A percentile compares a stretch with the other conserved stretches of the same genome.
Evolutionary conservation across 352 stramenopile species (phyloP).

Genomic region (Phytophthora crassamura): DNA sequence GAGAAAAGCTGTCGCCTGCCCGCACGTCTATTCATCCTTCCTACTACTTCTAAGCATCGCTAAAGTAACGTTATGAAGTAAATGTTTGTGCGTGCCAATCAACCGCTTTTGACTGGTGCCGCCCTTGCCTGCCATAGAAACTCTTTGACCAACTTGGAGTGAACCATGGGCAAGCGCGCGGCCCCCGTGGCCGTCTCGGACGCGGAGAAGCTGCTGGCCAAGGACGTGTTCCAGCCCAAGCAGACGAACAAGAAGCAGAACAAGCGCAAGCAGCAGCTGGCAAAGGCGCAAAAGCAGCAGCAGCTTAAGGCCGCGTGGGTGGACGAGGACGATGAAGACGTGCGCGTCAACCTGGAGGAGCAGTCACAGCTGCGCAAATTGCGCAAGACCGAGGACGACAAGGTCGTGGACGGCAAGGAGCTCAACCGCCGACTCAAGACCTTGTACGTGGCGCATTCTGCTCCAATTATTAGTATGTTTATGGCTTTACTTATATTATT

Average conservation of each 20-base stretch:
- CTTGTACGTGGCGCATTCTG: slow-evolving; percentile 50
- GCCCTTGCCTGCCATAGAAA: slow-evolving; percentile 25
- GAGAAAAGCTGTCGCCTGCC: slow-evolving; percentile 13
- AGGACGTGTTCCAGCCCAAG: slow-evolving; percentile 59
- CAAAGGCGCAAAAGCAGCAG: slow-evolving; percentile 30
- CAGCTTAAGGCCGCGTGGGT: slow-evolving; percentile 76
- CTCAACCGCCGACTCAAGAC: slow-evolving; percentile 85
- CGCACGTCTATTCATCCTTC: background rate
- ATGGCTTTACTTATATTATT: slow-evolving; percentile 9
- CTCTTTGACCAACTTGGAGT: background rate
- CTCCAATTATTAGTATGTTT: background rate
- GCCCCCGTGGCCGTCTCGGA: slow-evolving; percentile 27
- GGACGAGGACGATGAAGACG: slow-evolving; percentile 85
- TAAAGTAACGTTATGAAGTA: background rate
- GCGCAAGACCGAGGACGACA: slow-evolving; percentile 79
- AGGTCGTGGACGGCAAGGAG: slow-evolving; percentile 69
- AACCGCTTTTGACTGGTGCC: slow-evolving; percentile 32
- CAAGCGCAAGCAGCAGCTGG: slow-evolving; percentile 42
- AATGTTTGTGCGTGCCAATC: slow-evolving; percentile 1
- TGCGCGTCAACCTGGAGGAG: slow-evolving; percentile 77
- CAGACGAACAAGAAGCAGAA: slow-evolving; percentile 25
- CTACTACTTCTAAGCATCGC: background rate
- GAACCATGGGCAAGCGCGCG: slow-evolving; percentile 60
- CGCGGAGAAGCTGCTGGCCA: slow-evolving; percentile 62
- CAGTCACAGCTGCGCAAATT: slow-evolving; percentile 83